phyloP scores from a whole-genome alignment of 768 basidiomycete genomes.

The Phylloporus sp. region DNA sequence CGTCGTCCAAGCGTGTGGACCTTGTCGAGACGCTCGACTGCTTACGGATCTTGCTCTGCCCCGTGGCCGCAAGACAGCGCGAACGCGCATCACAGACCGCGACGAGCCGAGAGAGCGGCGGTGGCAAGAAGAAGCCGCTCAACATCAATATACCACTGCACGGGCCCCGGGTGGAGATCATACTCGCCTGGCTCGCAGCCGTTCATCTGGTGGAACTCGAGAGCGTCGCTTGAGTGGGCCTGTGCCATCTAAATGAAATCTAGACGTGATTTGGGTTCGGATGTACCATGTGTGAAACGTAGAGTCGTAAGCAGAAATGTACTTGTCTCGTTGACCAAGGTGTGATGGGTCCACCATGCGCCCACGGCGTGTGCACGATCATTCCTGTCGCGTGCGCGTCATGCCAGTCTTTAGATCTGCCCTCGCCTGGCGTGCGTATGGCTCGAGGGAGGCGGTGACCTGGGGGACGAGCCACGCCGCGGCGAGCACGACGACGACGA shows the following conservation, averaged over 20 bases:
- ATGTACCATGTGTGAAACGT: not conserved
- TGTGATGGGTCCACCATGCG: conserved; percentile 14
- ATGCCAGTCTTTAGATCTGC: conserved; percentile 12
- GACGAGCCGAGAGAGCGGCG: conserved; percentile 43
- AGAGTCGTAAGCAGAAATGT: too few species aligned
- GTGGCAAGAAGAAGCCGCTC: conserved; percentile 52
- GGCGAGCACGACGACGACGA: conserved; percentile 27
- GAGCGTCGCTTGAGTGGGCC: conserved; percentile 18
- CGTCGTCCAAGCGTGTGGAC: conserved; percentile 30
- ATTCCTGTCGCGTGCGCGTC: conserved; percentile 12
- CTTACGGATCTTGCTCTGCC: conserved; percentile 68
- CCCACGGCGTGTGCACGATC: conserved; percentile 23
- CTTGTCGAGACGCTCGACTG: conserved; percentile 60
- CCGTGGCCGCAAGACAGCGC: conserved; percentile 60
- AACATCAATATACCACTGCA: conserved; percentile 81
- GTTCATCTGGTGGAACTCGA: conserved; percentile 78
- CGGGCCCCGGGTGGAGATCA: conserved; percentile 80
- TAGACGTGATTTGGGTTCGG: too few species aligned
- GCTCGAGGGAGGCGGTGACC: conserved; percentile 20
- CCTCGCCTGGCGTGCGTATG: conserved; percentile 22
- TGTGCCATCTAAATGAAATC: not conserved
- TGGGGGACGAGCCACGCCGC: conserved; percentile 17
- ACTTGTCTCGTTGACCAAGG: too few species aligned
- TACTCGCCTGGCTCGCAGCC: conserved; percentile 82
- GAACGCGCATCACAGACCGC: conserved; percentile 52